Evolutionary conservation across 2,329 filamentous ascomycete genomes (phyloP), one percentile per base, ranked within the genome.

Genomic region (Fusarium buxicola): DNA sequence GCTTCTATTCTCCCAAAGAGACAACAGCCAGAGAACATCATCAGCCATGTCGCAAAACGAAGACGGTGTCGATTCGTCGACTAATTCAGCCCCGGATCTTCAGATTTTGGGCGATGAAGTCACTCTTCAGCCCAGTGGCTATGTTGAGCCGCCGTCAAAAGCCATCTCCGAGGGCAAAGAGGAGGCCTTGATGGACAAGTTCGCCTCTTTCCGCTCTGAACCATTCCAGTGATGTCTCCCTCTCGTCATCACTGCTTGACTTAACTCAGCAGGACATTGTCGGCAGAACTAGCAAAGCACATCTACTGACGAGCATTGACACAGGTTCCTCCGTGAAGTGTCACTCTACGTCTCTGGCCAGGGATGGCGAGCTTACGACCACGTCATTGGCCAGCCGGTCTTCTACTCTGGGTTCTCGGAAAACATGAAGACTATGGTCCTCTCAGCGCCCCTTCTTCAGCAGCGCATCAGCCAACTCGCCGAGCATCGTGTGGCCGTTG

Each of bases 341-440:
- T 95, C 92, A 41, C 84, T 97, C 30, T 94, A 98, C 77, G 91
- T 98, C 63, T 94, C 92, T 11, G 95, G 95, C 51, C 90, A 91
- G 46, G 94, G 94, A 74, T 99, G 95, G 95, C 91, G 95, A 60
- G 92, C 92, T 58, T 99, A 99, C 80, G 92, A 98, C 73, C 82
- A 90, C 61, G 85, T 94, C 62, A 89, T 98, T 69, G 95, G 95
- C 18, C 94, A 97, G 75, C 92, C 93, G 9, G 89, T 97, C 63
- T 98, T 94, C 80, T 99, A 97, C 76, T 80, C 89, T 0, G 95
- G 95, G 24, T 99, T 97, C 78, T 90, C 89, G 25, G 94, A 97
- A 64, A 88, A 92, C 57, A 97, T 99, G 86, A 96, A 91, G 77
- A 81, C 82, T 18, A 83, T 85, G 69, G 90, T 98, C 25, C 80